Conservation (phyloP, 2,329 filamentous ascomycete species). For the Dactylellina haptotyla region DNA sequence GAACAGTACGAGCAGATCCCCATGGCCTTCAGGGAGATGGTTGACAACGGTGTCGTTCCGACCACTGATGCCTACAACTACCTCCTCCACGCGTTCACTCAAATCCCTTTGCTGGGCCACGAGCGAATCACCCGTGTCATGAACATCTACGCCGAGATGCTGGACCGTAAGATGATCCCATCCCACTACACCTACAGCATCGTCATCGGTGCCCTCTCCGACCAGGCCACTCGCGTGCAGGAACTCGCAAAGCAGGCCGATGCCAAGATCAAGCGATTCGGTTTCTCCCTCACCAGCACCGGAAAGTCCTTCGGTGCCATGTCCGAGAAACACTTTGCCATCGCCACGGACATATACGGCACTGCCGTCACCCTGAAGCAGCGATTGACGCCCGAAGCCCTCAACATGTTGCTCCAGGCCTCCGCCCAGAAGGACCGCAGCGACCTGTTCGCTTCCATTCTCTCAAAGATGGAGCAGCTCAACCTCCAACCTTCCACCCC, state of each 20-base stretch:
- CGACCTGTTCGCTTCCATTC: slow-evolving; percentile 88
- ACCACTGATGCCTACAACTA: slow-evolving; percentile 91
- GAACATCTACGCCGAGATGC: slow-evolving; percentile 96
- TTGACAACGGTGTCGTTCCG: slow-evolving; percentile 82
- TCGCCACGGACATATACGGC: slow-evolving; percentile 49
- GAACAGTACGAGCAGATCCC: slow-evolving; percentile 87
- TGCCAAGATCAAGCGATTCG: slow-evolving; percentile 83
- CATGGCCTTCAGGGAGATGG: slow-evolving; percentile 87
- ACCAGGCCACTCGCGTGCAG: slow-evolving; percentile 80
- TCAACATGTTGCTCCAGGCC: slow-evolving; percentile 83
- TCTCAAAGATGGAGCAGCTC: slow-evolving; percentile 87
- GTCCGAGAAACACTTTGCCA: slow-evolving; percentile 65
- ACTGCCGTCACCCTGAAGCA: slow-evolving; percentile 64
- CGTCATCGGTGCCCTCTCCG: slow-evolving; percentile 82
- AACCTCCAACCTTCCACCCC: slow-evolving; percentile 78
- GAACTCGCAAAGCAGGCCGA: slow-evolving; percentile 78
- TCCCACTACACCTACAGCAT: slow-evolving; percentile 88
- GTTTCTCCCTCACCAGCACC: slow-evolving; percentile 70
- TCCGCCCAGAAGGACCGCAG: slow-evolving; percentile 84
- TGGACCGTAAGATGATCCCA: slow-evolving; percentile 81
- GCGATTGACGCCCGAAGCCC: slow-evolving; percentile 75
- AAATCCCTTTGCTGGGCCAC: slow-evolving; percentile 79
- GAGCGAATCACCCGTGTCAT: slow-evolving; percentile 90
- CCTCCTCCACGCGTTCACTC: slow-evolving; percentile 82
- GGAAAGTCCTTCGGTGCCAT: slow-evolving; percentile 86